A percentile compares a stretch with the other conserved stretches of the same genome.
Evolutionary conservation across 2,329 filamentous ascomycete genomes (phyloP).

Genomic region (Trichophyton verrucosum): DNA sequence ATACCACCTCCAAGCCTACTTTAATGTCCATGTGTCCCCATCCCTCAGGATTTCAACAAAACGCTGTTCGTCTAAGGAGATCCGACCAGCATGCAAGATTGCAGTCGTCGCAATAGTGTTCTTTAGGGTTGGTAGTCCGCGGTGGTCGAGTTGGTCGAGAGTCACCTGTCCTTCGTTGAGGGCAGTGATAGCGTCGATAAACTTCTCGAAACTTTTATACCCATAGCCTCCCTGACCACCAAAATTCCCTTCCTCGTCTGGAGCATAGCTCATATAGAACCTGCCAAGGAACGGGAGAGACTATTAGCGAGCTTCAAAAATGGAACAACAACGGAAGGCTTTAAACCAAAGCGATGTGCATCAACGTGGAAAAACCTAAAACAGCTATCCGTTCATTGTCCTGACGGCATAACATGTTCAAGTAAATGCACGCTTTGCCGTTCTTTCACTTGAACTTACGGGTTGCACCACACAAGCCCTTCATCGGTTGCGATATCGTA

Average conservation of each 20-base stretch:
- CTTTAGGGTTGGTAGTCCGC: slow-evolving; percentile 68
- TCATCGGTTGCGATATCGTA: slow-evolving; percentile 87
- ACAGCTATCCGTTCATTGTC: background rate
- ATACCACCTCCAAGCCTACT: slow-evolving; percentile 15
- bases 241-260: slow-evolving; percentile 91
- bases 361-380: background rate
- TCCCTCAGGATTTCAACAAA: slow-evolving; percentile 55
- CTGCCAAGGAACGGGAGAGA: slow-evolving; percentile 18
- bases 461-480: slow-evolving; percentile 74
- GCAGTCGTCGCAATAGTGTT: slow-evolving; percentile 89
- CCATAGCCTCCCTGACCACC: slow-evolving; percentile 83
- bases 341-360: background rate
- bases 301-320: background rate
- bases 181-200: slow-evolving; percentile 71
- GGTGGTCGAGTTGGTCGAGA: slow-evolving; percentile 63
- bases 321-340: background rate
- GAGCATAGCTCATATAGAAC: slow-evolving; percentile 90
- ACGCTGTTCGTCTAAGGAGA: slow-evolving; percentile 69
- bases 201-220: slow-evolving; percentile 92
- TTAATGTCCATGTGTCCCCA: slow-evolving; percentile 49
- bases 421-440: background rate
- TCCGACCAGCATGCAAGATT: slow-evolving; percentile 74
- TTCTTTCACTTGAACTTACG: slow-evolving; percentile 35
- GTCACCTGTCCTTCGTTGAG: slow-evolving; percentile 63
- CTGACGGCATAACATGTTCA: background rate